Percentiles rank a stretch among this genome's conserved stretches.
Conservation (phyloP, 179 eudicot genomes). For the Beta macrorhiza region DNA sequence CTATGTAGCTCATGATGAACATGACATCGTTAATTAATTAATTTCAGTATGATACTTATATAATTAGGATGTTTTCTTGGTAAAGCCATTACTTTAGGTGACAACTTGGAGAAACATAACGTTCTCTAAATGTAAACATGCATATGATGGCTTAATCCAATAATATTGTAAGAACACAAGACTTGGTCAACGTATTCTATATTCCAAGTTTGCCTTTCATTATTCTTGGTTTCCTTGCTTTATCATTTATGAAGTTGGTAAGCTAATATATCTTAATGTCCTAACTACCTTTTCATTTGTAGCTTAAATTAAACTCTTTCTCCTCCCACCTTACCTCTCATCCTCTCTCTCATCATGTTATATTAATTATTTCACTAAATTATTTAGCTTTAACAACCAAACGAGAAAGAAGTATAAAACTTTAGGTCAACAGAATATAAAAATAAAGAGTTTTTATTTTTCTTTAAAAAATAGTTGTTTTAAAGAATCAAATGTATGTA, state of each 20-base stretch:
- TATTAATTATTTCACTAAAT: neutral
- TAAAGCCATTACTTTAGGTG: constrained; percentile 16
- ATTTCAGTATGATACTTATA: neutral
- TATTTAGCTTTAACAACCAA: constrained; percentile 4
- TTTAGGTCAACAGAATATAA: constrained; percentile 7
- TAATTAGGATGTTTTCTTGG: constrained; percentile 15
- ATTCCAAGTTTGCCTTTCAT: constrained; percentile 18
- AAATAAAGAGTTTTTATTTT: too few species aligned
- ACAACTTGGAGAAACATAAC: constrained; percentile 18
- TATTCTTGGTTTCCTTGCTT: constrained; percentile 12
- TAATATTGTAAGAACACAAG: constrained; percentile 4
- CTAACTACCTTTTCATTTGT: constrained; percentile 30
- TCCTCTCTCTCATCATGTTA: neutral
- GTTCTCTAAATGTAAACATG: constrained; percentile 7
- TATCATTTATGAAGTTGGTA: constrained; percentile 28
- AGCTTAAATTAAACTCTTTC: constrained; percentile 9
- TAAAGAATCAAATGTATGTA: neutral
- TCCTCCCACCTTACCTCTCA: neutral
- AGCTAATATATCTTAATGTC: constrained; percentile 31
- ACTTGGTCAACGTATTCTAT: constrained; percentile 22
- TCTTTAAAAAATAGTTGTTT: neutral
- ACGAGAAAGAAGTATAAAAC: neutral
- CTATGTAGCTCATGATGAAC: constrained; percentile 29
- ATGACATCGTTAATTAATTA: constrained; percentile 3
- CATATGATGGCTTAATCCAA: constrained; percentile 1